phyloP scores from a whole-genome alignment of 2,329 filamentous ascomycete genomes.

The Colletotrichum tropicale region DNA sequence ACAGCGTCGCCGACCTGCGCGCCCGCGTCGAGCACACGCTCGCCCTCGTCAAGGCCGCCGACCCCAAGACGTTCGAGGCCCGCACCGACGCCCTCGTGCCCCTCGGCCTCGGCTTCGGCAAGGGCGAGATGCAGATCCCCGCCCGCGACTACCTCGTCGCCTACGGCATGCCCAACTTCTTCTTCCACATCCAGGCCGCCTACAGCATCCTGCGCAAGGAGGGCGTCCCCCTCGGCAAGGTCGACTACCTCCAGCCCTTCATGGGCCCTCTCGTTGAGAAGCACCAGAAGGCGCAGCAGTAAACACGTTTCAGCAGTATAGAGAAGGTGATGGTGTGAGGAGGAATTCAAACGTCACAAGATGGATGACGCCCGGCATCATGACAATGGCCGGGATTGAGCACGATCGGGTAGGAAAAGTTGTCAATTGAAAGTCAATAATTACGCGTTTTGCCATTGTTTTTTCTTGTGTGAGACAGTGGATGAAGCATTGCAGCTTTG shows the following conservation, averaged over 20 bases:
- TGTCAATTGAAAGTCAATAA: neutral
- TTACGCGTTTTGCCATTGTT: neutral
- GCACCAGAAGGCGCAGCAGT: constrained; percentile 11
- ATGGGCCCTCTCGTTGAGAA: constrained; percentile 10
- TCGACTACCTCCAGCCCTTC: constrained; percentile 48
- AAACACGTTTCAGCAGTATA: neutral
- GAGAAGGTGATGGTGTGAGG: neutral
- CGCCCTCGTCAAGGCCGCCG: constrained; percentile 31
- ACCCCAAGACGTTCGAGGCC: constrained; percentile 26
- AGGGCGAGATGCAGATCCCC: constrained; percentile 27
- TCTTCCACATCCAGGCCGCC: constrained; percentile 61
- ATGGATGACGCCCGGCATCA: neutral
- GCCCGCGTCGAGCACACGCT: constrained; percentile 34
- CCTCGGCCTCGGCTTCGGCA: constrained; percentile 24
- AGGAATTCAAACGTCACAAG: neutral
- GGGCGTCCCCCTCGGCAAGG: constrained; percentile 63
- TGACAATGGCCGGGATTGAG: neutral
- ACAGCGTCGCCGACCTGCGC: constrained; percentile 37
- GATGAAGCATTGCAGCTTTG: neutral
- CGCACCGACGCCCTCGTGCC: constrained; percentile 26
- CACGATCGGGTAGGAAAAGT: neutral
- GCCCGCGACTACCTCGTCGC: constrained; percentile 45
- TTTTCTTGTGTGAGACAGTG: neutral
- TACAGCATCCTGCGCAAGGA: constrained; percentile 62
- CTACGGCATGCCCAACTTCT: constrained; percentile 61